These are phyloP conservation scores for Capsella bursapastoris DNA, from an alignment of 345 rosid species.

Conservation along the genomic window DNA sequence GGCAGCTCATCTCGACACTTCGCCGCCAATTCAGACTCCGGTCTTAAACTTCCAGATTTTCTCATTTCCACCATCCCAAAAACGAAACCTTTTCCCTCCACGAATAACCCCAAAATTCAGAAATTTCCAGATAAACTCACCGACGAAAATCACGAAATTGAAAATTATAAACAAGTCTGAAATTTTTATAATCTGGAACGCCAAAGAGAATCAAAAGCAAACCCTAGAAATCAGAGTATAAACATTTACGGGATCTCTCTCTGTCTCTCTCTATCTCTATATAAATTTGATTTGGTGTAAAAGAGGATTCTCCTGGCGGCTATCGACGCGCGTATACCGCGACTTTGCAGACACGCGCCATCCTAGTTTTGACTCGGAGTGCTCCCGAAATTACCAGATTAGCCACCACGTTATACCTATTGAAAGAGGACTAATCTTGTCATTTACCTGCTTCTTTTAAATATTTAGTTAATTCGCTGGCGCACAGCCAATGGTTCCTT, in stretches of 20 bases:
- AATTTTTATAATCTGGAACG: constrained; percentile 4
- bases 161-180: not conserved
- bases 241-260: constrained; percentile 35
- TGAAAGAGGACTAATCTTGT: not conserved
- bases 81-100: constrained; percentile 7
- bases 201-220: constrained; percentile 40
- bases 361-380: not conserved
- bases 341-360: constrained; percentile 37
- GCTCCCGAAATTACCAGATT: not conserved
- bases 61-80: constrained; percentile 77
- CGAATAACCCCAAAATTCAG: constrained; percentile 6
- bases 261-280: not conserved
- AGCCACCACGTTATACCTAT: not conserved
- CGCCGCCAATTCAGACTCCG: constrained; percentile 55
- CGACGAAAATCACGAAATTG: constrained; percentile 8
- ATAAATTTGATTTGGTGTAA: constrained; percentile 16
- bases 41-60: constrained; percentile 61
- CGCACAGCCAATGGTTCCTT: constrained; percentile 39
- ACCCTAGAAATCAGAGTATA: constrained; percentile 41
- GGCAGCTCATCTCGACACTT: constrained; percentile 55
- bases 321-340: constrained; percentile 39
- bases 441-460: not conserved
- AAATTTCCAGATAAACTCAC: not conserved
- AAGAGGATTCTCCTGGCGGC: constrained; percentile 49
- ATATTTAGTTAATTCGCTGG: constrained; percentile 36